Evolutionary conservation across 225 moss, liverwort and hornwort genomes (phyloP), one percentile per base, ranked within the genome.

Genomic region (Pseudoscleropodium purum): DNA sequence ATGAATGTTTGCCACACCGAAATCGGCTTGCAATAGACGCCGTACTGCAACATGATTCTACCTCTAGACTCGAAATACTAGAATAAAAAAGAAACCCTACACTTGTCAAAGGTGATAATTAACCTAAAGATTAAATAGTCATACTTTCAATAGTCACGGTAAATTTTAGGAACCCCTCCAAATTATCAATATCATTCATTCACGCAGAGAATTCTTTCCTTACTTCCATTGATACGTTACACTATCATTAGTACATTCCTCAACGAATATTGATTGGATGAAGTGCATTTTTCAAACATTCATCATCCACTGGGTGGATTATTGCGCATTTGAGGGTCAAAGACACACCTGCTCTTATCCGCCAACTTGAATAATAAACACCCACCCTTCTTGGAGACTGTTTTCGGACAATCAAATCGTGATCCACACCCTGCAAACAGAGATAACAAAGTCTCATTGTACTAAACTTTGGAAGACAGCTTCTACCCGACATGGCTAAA

Each of bases 301-400:
- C 49, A 66, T 26, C 65, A 49, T 24, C 36, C 65, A 65, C 49
- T 47, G 11, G 25, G 36, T 26, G 64, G 47, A 83, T 34, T 25
- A 49, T 34, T 36, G 64, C 65, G 65, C 83, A 49, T 63, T 83
- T 36, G 17, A 51, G 25, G 65, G 51, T 51, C 66, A n/a, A 56
- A 87, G 13, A 81, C 57, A 78, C 90, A 98, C 98, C 96, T 96
- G 97, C 69, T 82, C 96, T 93, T 82, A 99, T 95, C 57, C 95
- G 92, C 96, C 97, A 99, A 91, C 98, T 97, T 24, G 98, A 99
- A 84, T 92, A 97, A 84, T 66, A 97, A 43, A 87, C 69, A 86
- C 94, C 97, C 21, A 99, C 97, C 83, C 98, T 94, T 86, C 95
- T 95, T 88, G 98, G 98, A 19, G 94, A 69, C 59, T 86, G 64